phyloP scores from a whole-genome alignment of 1,284 basidiomycete genomes.

The Sanghuangporus weigelae region DNA sequence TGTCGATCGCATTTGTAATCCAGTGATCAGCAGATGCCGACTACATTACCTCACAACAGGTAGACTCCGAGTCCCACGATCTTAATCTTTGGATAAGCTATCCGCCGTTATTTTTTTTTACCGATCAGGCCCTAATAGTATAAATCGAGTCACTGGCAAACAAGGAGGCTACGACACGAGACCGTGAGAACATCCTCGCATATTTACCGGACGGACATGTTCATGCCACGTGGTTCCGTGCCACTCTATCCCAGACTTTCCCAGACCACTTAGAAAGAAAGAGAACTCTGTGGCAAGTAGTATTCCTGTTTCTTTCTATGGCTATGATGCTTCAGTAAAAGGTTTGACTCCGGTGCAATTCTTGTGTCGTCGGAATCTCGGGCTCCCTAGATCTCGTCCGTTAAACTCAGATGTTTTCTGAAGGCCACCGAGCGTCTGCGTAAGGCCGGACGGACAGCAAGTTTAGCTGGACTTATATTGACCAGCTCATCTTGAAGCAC shows the following conservation, averaged over 20 bases:
- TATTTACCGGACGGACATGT: too few species aligned
- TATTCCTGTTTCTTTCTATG: conserved; percentile 7
- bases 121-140: too few species aligned
- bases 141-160: too few species aligned
- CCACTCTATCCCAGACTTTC: neutral
- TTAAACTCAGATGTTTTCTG: conserved; percentile 34
- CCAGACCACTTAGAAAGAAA: neutral
- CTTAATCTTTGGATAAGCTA: too few species aligned
- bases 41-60: too few species aligned
- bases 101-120: too few species aligned
- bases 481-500: conserved; percentile 27
- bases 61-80: too few species aligned
- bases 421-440: conserved; percentile 35
- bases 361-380: conserved; percentile 19
- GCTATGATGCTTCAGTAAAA: conserved; percentile 43
- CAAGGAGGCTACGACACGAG: too few species aligned
- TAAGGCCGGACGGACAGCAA: conserved; percentile 38
- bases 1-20: too few species aligned
- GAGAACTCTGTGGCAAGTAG: conserved; percentile 15
- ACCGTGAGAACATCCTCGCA: too few species aligned
- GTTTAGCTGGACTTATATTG: conserved; percentile 30
- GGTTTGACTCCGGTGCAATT: conserved; percentile 35
- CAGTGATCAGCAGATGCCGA: too few species aligned
- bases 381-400: conserved; percentile 30
- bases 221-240: neutral